Percentiles rank a stretch among this genome's conserved stretches.
Evolutionary conservation across 2,329 filamentous ascomycete genomes (phyloP).

Genomic region (Eutypella sp.): DNA sequence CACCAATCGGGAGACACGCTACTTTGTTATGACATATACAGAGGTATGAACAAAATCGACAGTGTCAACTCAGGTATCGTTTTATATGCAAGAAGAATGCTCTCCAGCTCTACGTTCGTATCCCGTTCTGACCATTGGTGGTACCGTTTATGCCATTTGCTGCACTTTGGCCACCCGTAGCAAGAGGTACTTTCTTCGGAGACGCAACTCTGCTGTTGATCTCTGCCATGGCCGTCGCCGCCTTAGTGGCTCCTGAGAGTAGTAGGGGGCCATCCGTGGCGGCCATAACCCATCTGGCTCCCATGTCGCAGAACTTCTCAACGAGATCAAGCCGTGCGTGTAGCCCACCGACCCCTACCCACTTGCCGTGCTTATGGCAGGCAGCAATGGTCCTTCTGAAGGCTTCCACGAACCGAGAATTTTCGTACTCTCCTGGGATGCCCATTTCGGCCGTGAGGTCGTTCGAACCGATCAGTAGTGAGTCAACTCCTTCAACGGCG

Average conservation of each 20-base stretch:
- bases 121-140: too few species aligned
- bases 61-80: too few species aligned
- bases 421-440: slow-evolving; percentile 36
- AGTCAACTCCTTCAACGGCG: slow-evolving; percentile 34
- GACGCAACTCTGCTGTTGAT: slow-evolving; percentile 14
- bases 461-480: slow-evolving; percentile 38
- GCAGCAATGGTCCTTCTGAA: slow-evolving; percentile 31
- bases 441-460: slow-evolving; percentile 39
- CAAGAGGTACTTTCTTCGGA: background rate
- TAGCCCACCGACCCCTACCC: slow-evolving; percentile 36
- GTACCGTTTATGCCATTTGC: background rate
- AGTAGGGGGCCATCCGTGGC: slow-evolving; percentile 24
- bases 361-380: slow-evolving; percentile 32
- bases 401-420: slow-evolving; percentile 22
- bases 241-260: slow-evolving; percentile 20
- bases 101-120: too few species aligned
- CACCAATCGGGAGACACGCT: too few species aligned
- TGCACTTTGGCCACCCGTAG: background rate
- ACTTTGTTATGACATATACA: too few species aligned
- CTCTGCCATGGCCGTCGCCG: slow-evolving; percentile 18
- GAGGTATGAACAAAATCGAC: too few species aligned
- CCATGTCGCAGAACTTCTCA: slow-evolving; percentile 29
- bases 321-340: slow-evolving; percentile 35
- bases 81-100: too few species aligned
- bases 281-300: slow-evolving; percentile 17